A percentile compares a stretch with the other conserved stretches of the same genome.
Evolutionary conservation across 2,329 filamentous ascomycete species (phyloP).

Genomic region (Diplodia seriata): DNA sequence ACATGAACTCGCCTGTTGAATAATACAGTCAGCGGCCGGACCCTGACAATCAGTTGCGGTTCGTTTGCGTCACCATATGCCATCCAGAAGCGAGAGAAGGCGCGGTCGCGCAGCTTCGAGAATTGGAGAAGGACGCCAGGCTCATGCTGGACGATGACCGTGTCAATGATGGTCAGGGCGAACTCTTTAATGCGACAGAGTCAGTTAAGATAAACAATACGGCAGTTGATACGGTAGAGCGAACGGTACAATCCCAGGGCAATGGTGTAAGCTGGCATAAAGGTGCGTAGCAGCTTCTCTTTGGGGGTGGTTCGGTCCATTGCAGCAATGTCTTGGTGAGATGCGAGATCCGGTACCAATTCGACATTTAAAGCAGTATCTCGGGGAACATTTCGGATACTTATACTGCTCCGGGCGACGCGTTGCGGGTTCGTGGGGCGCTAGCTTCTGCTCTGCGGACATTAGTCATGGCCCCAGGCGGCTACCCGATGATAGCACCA

Average conservation of each 20-base stretch:
- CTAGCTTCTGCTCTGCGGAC: background rate
- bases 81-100: constrained; percentile 47
- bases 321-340: too few species aligned
- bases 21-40: constrained; percentile 46
- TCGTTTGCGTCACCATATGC: constrained; percentile 38
- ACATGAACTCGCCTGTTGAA: constrained; percentile 44
- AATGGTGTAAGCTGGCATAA: constrained; percentile 40
- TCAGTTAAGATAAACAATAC: constrained; percentile 2
- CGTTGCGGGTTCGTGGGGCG: background rate
- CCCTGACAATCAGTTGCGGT: constrained; percentile 36
- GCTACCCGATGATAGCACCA: background rate
- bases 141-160: constrained; percentile 40
- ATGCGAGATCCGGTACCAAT: background rate
- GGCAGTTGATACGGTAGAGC: background rate
- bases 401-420: background rate
- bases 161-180: constrained; percentile 44
- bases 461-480: background rate
- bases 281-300: constrained; percentile 4
- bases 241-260: constrained; percentile 41
- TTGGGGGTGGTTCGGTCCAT: constrained; percentile 18
- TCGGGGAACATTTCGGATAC: background rate
- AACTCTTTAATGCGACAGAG: constrained; percentile 41
- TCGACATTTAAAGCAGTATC: too few species aligned
- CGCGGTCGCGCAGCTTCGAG: constrained; percentile 42
- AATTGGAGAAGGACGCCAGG: constrained; percentile 43